Evolutionary conservation across 495 filamentous ascomycete species (phyloP), one percentile per base, ranked within the genome.

Genomic region (Achaetomiella virescens): DNA sequence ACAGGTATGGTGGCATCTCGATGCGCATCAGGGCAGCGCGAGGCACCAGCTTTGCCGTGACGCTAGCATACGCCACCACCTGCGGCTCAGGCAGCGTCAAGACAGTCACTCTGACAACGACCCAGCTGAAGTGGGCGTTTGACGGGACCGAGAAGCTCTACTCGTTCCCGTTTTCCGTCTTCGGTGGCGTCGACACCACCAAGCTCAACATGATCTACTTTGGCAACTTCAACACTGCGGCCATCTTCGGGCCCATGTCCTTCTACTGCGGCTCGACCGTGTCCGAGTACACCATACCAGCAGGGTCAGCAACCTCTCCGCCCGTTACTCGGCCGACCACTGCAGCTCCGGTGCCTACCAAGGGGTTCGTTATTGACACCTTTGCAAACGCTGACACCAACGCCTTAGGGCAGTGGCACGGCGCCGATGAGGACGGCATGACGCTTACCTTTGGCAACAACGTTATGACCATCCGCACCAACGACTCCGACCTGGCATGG

Each of bases 351-450:
- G 60, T 68, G 24, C 73, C 79, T 22, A 71, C 79, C 12, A 70
- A 78, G 21, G 66, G 67, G 6, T 70, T 90, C n/a, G 70, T 88
- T 9, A 83, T 91, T 46, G 87, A 91, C 66, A 76, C 75, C 14
- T 91, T 91, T 59, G 63, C 70, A 31, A 73, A 76, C 61, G 43
- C 61, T 7, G 65, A 79, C 33, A 71, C 70, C 29, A 91, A 91
- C 60, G 78, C 77, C 22, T 77, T 90, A 2, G 81, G 81, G 3
- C 81, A 83, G 66, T 91, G 83, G 79, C 87, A 91, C 66, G 87
- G 87, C 0, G 70, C 78, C 2, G 85, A 87, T 48, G 84, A 87
- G 55, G 61, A 62, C 47, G 74, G 75, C 10, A 75, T 86, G 52
- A 69, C 72, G 11, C 57, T 80, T 12, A 78, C 78, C 3, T 78